Conservation (phyloP, 257 asterid genomes). For the Euphrasia confusa region DNA sequence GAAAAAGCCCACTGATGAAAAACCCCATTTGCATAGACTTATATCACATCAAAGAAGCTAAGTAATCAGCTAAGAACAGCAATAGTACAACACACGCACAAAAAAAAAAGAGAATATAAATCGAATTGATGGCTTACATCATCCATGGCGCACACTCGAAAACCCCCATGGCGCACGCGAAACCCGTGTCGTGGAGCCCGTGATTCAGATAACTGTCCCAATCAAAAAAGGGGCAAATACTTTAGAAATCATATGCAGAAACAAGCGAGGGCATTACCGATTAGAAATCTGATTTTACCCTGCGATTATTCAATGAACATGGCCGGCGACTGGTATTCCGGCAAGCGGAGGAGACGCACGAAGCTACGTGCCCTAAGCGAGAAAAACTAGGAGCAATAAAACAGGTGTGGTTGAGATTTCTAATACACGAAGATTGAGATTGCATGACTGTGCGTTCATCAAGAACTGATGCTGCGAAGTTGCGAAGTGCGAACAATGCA, state of each 20-base stretch:
- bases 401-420: constrained; percentile 27
- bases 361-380: constrained; percentile 24
- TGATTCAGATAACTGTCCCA: constrained; percentile 36
- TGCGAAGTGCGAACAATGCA: no score
- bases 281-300: constrained; percentile 37
- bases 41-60: background rate
- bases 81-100: background rate
- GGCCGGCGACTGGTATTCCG: constrained; percentile 4
- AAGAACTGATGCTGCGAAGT: no score
- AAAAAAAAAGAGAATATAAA: background rate
- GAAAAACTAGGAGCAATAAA: constrained; percentile 25
- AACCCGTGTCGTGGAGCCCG: constrained; percentile 33
- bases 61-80: background rate
- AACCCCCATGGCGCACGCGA: constrained; percentile 31
- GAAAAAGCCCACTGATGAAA: constrained; percentile 1
- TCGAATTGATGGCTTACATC: constrained; percentile 38
- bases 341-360: constrained; percentile 32
- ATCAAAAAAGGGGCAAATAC: constrained; percentile 16
- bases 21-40: background rate
- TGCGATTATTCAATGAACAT: constrained; percentile 20
- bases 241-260: constrained; percentile 12
- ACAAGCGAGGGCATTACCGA: constrained; percentile 19
- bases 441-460: constrained; percentile 33
- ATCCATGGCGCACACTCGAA: constrained; percentile 50
- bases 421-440: constrained; percentile 30